Conservation (phyloP, 78 protist genomes). For the Anaeramoeba ignava region DNA sequence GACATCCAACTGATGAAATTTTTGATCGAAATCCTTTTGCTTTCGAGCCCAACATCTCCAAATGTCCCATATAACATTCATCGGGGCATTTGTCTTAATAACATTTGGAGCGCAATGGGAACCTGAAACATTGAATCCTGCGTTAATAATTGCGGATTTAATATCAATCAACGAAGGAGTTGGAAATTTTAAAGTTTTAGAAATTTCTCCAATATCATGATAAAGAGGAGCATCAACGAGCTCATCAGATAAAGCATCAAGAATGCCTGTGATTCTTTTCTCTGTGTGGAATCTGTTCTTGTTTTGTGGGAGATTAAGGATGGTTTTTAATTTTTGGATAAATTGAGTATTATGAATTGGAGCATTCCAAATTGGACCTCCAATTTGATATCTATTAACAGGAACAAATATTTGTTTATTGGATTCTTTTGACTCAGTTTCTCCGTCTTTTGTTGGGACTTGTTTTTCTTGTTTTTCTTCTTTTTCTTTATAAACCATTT, state of each 20-base stretch:
- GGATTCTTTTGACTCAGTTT: too few relatives aligned
- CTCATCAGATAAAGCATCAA: not conserved
- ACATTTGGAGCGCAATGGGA: slow-evolving; percentile 43
- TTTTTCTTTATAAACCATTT: too few relatives aligned
- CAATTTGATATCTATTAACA: slow-evolving; percentile 12
- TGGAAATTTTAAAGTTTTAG: not conserved
- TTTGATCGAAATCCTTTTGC: not conserved
- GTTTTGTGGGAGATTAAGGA: not conserved
- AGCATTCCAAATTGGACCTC: slow-evolving; percentile 79
- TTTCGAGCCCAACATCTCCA: not conserved
- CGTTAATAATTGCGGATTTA: slow-evolving; percentile 42
- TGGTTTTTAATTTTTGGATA: not conserved
- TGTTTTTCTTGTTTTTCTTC: too few relatives aligned
- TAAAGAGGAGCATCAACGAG: not conserved
- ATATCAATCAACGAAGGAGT: not conserved
- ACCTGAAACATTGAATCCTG: slow-evolving; percentile 54
- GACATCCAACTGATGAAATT: not conserved
- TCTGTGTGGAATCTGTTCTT: not conserved
- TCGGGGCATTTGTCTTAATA: slow-evolving; percentile 75
- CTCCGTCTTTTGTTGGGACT: too few relatives aligned
- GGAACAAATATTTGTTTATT: too few relatives aligned
- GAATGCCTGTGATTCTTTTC: not conserved
- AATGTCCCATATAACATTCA: slow-evolving; percentile 33
- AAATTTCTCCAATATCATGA: not conserved
- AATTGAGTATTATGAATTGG: slow-evolving; percentile 51